A percentile compares a stretch with the other conserved stretches of the same genome.
Evolutionary conservation across 768 basidiomycete species (phyloP).

Genomic region (Tubosaeta brunneosetosa): DNA sequence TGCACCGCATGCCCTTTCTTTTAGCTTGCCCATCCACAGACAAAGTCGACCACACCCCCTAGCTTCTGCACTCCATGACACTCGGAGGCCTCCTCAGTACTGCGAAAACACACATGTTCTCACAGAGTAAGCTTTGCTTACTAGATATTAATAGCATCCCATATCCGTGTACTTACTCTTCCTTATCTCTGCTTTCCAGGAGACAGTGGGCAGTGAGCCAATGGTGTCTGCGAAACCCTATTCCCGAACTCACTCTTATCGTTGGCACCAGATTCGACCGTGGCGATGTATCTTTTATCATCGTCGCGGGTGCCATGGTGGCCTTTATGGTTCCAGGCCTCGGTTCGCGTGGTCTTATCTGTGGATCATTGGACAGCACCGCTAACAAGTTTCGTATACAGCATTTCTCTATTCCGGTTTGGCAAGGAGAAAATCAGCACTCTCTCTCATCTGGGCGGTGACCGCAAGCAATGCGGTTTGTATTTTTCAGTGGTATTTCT

Average conservation of each 20-base stretch:
- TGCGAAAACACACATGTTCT: background rate
- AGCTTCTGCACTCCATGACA: slow-evolving; percentile 7
- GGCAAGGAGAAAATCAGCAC: slow-evolving; percentile 61
- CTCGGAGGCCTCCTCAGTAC: background rate
- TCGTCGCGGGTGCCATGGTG: slow-evolving; percentile 64
- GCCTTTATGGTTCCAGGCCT: slow-evolving; percentile 76
- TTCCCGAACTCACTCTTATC: slow-evolving; percentile 5
- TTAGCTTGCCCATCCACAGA: background rate
- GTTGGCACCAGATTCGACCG: slow-evolving; percentile 50
- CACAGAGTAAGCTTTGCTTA: slow-evolving; percentile 12
- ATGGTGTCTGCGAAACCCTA: background rate
- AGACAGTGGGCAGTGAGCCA: slow-evolving; percentile 27
- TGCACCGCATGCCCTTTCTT: background rate
- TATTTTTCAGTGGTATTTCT: slow-evolving; percentile 79
- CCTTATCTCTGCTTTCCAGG: slow-evolving; percentile 14
- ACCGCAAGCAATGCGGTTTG: slow-evolving; percentile 68
- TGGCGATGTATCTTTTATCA: slow-evolving; percentile 70
- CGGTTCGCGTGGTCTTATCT: slow-evolving; percentile 35
- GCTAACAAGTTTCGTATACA: slow-evolving; percentile 21
- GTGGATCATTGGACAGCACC: background rate
- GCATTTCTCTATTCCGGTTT: slow-evolving; percentile 74
- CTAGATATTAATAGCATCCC: background rate
- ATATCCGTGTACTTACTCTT: slow-evolving; percentile 6
- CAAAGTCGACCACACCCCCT: background rate
- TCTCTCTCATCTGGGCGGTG: slow-evolving; percentile 75